Conservation (phyloP, 352 stramenopile species). For the Globisporangium irregulare region DNA sequence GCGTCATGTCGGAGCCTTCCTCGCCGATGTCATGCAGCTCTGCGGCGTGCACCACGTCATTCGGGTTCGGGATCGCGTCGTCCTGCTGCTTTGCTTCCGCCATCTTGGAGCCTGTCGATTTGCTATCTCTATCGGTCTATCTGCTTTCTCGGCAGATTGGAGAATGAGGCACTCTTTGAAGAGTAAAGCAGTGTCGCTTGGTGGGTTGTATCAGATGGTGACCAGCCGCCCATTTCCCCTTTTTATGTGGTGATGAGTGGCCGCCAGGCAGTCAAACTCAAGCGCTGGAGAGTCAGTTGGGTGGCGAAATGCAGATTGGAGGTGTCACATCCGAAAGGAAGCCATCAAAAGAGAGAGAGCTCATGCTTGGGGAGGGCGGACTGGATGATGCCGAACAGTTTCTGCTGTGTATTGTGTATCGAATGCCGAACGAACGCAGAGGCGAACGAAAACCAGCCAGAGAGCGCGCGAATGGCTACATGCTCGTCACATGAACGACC, state of each 20-base stretch:
- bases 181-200: neutral
- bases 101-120: neutral
- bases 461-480: too few species aligned
- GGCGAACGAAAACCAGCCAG: too few species aligned
- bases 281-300: neutral
- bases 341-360: neutral
- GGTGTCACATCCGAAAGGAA: slow-evolving; percentile 1
- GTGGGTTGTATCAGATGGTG: neutral
- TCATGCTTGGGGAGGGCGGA: neutral
- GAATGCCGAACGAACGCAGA: too few species aligned
- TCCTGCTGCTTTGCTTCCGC: neutral
- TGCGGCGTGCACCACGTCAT: slow-evolving; percentile 16
- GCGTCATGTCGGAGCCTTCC: slow-evolving; percentile 65
- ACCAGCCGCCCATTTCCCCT: too few species aligned
- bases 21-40: slow-evolving; percentile 52
- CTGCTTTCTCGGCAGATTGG: neutral
- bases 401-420: too few species aligned
- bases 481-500: too few species aligned
- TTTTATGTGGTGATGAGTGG: too few species aligned
- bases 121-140: neutral
- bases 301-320: neutral
- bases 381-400: neutral
- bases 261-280: too few species aligned
- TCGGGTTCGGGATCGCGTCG: neutral
- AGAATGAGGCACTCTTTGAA: neutral